Conservation (phyloP, 164 flowering plant genomes). For the Berberis vulgaris region DNA sequence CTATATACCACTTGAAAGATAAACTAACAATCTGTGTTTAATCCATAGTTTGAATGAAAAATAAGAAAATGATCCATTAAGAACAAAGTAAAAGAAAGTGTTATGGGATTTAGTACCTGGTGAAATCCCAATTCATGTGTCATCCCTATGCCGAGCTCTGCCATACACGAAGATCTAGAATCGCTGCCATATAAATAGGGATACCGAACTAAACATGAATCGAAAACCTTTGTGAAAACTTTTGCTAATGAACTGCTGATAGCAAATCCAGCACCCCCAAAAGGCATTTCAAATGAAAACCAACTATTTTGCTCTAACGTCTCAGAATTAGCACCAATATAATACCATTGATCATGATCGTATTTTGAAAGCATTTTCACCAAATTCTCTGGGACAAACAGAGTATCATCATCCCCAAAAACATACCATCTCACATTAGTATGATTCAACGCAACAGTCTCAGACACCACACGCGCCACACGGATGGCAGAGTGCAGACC, state of each 20-base stretch:
- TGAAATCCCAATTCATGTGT: slow-evolving; percentile 82
- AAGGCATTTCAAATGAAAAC: slow-evolving; percentile 66
- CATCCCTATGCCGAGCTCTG: slow-evolving; percentile 71
- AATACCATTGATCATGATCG: slow-evolving; percentile 51
- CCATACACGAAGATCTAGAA: slow-evolving; percentile 56
- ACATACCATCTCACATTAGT: slow-evolving; percentile 60
- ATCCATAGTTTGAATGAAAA: neutral
- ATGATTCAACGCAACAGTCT: slow-evolving; percentile 29
- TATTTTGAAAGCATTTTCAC: slow-evolving; percentile 49
- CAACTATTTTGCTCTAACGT: slow-evolving; percentile 45
- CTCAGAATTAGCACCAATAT: slow-evolving; percentile 60
- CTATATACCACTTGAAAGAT: no score
- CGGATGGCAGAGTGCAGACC: slow-evolving; percentile 67
- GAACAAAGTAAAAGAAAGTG: neutral
- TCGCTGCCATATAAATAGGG: slow-evolving; percentile 77
- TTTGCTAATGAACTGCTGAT: slow-evolving; percentile 51
- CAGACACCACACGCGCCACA: slow-evolving; percentile 55
- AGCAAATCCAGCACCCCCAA: slow-evolving; percentile 86
- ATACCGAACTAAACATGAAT: slow-evolving; percentile 64
- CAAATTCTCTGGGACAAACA: slow-evolving; percentile 60
- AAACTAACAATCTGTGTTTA: no score
- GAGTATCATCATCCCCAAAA: slow-evolving; percentile 80
- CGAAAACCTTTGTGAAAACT: slow-evolving; percentile 58
- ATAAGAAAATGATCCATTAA: neutral
- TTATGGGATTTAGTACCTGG: slow-evolving; percentile 40